Evolutionary conservation across 306 rosid genomes (phyloP), one percentile per base, ranked within the genome.

Genomic region (Prosopis cineraria): DNA sequence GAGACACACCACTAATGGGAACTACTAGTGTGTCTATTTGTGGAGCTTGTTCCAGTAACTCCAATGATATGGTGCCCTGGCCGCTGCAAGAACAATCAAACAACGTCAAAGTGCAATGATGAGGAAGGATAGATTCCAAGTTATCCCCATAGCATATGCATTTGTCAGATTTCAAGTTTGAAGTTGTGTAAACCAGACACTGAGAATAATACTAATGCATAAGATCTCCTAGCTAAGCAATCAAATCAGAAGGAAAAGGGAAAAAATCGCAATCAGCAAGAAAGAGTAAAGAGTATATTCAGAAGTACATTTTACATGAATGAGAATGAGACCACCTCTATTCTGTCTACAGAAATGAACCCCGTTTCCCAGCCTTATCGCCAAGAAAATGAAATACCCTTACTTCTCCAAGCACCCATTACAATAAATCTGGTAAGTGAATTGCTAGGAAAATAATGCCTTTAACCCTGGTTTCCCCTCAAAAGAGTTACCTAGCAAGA

Each of bases 61-160:
- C 96, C 79, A 94, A 82, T 25, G 94, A 84, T 68, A 92, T 79
- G 78, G 98, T 94, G 75, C 97, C 98, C 81, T 94, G 98, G 67
- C 97, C 98, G 63, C 98, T 92, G 87, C 93, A 89, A 85, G 84
- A 86, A 74, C 72, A 67, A 39, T 19, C 63, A 47, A 69, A 76
- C 65, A 62, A 70, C 66, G 72, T 79, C 72, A 80, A 47, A 76
- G 64, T 44, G 48, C 80, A 72, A 59, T 62, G 1, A 17, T 58
- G 77, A 62, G 43, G 33, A 75, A 78, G 59, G 50, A 72, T 17
- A 68, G 55, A 44, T 41, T 66, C 40, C 65, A 63, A 60, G 20
- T 53, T 78, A 70, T 14, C 50, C 62, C 68, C 68, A 14, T 12
- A 74, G 81, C 60, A 74, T 68, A 31, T 30, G 71, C 58, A 30